Percentiles rank a stretch among this genome's conserved stretches.
phyloP scores from a whole-genome alignment of 768 basidiomycete genomes.

The Polyporus arcularius region DNA sequence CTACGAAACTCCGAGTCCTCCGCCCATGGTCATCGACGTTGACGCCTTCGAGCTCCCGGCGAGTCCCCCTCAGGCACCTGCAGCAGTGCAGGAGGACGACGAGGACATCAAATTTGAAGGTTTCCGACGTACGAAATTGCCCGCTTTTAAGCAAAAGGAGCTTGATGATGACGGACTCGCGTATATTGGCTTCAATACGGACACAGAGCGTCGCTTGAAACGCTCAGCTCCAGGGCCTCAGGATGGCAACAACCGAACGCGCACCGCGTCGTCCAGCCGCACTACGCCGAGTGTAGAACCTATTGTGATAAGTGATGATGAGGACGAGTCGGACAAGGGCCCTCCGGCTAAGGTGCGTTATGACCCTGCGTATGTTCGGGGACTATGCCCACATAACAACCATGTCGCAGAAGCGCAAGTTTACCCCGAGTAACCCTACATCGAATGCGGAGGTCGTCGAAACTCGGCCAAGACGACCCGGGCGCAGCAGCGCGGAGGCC shows the following conservation, averaged over 20 bases:
- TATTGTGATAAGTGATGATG: not conserved
- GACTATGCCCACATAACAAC: no score
- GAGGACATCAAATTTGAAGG: constrained; percentile 5
- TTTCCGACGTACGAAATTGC: constrained; percentile 1
- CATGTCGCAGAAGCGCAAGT: no score
- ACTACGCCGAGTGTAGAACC: not conserved
- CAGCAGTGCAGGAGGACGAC: not conserved
- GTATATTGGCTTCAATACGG: not conserved
- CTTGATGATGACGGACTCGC: not conserved
- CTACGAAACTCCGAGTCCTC: no score
- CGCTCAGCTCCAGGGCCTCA: not conserved
- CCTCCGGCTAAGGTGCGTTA: not conserved
- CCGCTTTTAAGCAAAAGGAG: not conserved
- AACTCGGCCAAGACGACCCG: no score
- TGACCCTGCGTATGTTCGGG: not conserved
- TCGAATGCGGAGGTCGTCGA: no score
- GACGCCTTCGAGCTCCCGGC: no score
- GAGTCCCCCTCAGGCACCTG: no score
- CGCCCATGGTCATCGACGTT: no score
- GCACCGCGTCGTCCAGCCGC: not conserved
- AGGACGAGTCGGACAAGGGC: not conserved
- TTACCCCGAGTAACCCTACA: no score
- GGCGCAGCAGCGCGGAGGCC: no score
- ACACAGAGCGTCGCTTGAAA: not conserved
- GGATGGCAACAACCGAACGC: not conserved